Percentiles rank a stretch among this genome's conserved stretches.
phyloP scores from a whole-genome alignment of 306 rosid genomes.

The Oemleria cerasiformis region DNA sequence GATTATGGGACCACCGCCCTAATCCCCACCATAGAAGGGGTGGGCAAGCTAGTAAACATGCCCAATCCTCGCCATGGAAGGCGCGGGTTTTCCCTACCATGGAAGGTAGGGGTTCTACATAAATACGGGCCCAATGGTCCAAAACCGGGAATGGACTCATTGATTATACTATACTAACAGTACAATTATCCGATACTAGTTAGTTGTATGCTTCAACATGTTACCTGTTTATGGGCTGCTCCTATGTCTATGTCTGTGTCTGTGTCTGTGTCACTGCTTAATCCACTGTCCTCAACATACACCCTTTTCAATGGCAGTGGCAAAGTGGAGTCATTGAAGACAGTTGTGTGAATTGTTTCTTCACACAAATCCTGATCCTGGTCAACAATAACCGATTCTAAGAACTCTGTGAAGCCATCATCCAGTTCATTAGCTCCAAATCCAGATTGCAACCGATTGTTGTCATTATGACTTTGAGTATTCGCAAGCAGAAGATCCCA shows the following conservation, averaged over 20 bases:
- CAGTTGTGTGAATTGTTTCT: conserved; percentile 17
- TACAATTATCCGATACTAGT: no score
- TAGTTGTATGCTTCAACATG: not conserved
- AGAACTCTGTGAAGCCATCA: not conserved
- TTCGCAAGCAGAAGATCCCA: not conserved
- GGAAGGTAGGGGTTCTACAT: no score
- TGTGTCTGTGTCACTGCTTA: conserved; percentile 36
- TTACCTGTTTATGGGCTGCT: conserved; percentile 48
- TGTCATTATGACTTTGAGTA: conserved; percentile 7
- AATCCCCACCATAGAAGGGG: no score
- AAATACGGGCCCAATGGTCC: no score
- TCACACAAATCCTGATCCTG: not conserved
- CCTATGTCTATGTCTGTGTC: conserved; percentile 30
- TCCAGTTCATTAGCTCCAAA: conserved; percentile 19
- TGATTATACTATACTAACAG: no score
- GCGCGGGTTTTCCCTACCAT: no score
- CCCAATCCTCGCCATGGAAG: no score
- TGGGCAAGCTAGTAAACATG: no score
- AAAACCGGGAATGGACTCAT: no score
- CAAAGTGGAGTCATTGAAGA: not conserved
- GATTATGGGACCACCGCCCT: no score
- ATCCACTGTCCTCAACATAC: conserved; percentile 13
- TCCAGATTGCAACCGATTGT: not conserved
- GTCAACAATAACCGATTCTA: conserved; percentile 2
- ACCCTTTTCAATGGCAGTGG: conserved; percentile 20